Evolutionary conservation across 2,329 filamentous ascomycete genomes (phyloP).

Genomic region (Ophiosphaerella narmari): DNA sequence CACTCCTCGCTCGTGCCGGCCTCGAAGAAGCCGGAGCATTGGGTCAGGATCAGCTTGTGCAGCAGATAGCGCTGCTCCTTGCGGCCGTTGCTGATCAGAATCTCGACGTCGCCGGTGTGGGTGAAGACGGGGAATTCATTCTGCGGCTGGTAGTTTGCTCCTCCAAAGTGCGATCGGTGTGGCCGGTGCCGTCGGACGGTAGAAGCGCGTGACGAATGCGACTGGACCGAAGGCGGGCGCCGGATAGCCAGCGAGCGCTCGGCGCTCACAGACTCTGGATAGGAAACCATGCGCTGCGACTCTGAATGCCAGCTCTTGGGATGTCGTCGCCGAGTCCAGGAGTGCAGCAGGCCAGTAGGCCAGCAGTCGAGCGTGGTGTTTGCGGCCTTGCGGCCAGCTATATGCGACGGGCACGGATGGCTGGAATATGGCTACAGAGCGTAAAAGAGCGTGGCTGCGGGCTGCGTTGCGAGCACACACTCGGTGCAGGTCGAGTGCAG

Average conservation of each 20-base stretch:
- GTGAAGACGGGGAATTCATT: constrained; percentile 94
- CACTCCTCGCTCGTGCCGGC: constrained; percentile 81
- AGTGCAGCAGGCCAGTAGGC: constrained; percentile 1
- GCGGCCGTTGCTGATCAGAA: constrained; percentile 71
- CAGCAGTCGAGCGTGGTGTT: background rate
- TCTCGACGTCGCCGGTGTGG: constrained; percentile 90
- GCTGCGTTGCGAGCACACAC: constrained; percentile 30
- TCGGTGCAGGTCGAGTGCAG: constrained; percentile 32
- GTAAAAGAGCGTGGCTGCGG: constrained; percentile 28
- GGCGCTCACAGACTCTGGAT: constrained; percentile 58
- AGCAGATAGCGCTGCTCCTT: constrained; percentile 84
- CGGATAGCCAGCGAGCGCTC: constrained; percentile 63
- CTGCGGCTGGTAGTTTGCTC: constrained; percentile 67
- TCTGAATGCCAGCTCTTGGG: constrained; percentile 4
- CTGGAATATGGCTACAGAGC: constrained; percentile 15
- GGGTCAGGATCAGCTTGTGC: constrained; percentile 82
- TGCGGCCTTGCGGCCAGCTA: constrained; percentile 3
- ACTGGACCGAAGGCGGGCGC: constrained; percentile 67
- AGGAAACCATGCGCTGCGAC: constrained; percentile 63
- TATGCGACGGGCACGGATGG: constrained; percentile 11
- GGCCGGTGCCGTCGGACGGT: constrained; percentile 69
- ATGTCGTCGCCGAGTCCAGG: background rate
- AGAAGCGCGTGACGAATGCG: constrained; percentile 58
- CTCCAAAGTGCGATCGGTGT: constrained; percentile 79
- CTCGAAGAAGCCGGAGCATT: constrained; percentile 94